phyloP scores from a whole-genome alignment of 495 filamentous ascomycete genomes.

The Podospora fimiseda region DNA sequence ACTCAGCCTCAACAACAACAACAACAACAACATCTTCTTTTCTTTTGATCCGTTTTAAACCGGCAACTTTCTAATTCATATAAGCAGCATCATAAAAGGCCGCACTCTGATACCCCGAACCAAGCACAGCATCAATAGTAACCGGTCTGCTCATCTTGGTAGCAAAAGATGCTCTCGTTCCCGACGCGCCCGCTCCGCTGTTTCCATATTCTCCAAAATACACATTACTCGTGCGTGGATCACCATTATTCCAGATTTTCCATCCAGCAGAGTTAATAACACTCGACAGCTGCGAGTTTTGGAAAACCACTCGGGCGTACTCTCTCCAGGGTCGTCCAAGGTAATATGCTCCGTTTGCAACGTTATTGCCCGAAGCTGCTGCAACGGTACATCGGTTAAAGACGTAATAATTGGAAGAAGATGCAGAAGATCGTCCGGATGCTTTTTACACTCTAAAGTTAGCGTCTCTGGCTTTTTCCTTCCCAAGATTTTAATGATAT shows the following conservation, averaged over 20 bases:
- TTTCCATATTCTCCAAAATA: constrained; percentile 56
- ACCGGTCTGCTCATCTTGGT: constrained; percentile 28
- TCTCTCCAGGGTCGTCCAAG: constrained; percentile 61
- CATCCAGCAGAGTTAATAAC: constrained; percentile 59
- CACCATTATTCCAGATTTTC: constrained; percentile 48
- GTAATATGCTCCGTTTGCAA: constrained; percentile 48
- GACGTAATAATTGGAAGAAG: constrained; percentile 53
- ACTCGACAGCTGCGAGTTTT: constrained; percentile 46
- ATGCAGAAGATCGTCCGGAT: constrained; percentile 47
- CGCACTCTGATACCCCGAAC: constrained; percentile 32
- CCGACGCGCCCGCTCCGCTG: constrained; percentile 49
- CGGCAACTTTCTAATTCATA: too few relatives aligned
- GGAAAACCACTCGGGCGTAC: constrained; percentile 57
- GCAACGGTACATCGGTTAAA: constrained; percentile 51
- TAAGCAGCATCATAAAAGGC: constrained; percentile 25
- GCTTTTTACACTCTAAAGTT: constrained; percentile 28
- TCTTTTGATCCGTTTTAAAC: too few relatives aligned
- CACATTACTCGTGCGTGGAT: constrained; percentile 47
- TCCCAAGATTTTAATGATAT: neutral
- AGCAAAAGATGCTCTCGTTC: constrained; percentile 53
- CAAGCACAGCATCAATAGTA: neutral
- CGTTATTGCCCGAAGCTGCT: constrained; percentile 40
- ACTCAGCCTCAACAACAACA: too few relatives aligned
- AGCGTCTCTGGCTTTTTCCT: neutral
- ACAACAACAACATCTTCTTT: too few relatives aligned